These are phyloP conservation scores for Blepharisma stoltei DNA, from an alignment of 73 alveolate genomes.

Conservation along the genomic window DNA sequence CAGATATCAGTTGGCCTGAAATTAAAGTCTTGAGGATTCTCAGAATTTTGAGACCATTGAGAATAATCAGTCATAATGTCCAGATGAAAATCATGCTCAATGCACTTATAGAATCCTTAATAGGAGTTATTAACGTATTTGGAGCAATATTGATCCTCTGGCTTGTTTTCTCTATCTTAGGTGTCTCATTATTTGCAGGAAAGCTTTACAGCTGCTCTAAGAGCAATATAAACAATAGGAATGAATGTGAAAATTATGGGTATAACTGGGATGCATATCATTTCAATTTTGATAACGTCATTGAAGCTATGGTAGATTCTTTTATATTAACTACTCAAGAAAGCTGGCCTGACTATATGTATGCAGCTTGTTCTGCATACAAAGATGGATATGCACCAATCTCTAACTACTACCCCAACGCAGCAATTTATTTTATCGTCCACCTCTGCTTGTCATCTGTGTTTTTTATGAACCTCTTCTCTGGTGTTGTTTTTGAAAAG, in stretches of 20 bases:
- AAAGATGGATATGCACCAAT: conserved; percentile 36
- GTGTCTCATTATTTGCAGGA: conserved; percentile 72
- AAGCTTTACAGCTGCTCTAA: conserved; percentile 62
- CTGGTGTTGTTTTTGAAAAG: conserved; percentile 49
- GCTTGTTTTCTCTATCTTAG: conserved; percentile 90
- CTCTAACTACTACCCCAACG: conserved; percentile 22
- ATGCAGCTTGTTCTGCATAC: conserved; percentile 62
- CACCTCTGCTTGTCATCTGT: conserved; percentile 39
- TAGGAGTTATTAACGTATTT: conserved; percentile 74
- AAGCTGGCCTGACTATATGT: conserved; percentile 92
- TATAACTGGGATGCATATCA: conserved; percentile 59
- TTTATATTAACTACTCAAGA: conserved; percentile 85
- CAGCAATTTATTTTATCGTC: conserved; percentile 37
- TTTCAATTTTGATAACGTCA: conserved; percentile 84
- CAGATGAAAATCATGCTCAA: conserved; percentile 82
- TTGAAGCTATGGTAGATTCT: conserved; percentile 76
- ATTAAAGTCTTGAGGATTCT: conserved; percentile 83
- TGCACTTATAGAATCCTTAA: conserved; percentile 81
- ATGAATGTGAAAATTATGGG: conserved; percentile 49
- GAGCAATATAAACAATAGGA: conserved; percentile 15
- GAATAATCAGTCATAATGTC: conserved; percentile 81
- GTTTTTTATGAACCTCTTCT: conserved; percentile 49
- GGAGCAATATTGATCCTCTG: conserved; percentile 81
- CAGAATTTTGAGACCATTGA: conserved; percentile 89
- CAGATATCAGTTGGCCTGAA: conserved; percentile 59